phyloP scores from a whole-genome alignment of 768 basidiomycete genomes.

The Hygrophorus russula region DNA sequence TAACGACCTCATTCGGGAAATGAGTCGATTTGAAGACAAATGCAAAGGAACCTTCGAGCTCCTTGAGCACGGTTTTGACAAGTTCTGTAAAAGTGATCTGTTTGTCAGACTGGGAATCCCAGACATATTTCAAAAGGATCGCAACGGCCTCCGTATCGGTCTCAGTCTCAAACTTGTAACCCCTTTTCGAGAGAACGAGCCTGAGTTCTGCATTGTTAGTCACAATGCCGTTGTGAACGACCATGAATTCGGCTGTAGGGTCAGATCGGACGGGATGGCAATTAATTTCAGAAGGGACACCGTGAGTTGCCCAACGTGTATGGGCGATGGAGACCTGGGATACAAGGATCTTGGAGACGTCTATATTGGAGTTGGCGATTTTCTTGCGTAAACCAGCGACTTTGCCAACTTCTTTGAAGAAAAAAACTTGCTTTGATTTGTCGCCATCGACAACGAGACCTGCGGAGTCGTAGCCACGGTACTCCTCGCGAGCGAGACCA shows the following conservation, averaged over 20 bases:
- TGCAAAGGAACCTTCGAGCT: conserved; percentile 97
- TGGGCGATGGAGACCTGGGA: conserved; percentile 96
- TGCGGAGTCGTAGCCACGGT: conserved; percentile 97
- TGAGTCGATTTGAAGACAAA: conserved; percentile 97
- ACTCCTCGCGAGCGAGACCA: conserved; percentile 91
- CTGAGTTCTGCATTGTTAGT: conserved; percentile 87
- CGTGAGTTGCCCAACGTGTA: conserved; percentile 99
- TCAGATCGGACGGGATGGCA: conserved; percentile 94
- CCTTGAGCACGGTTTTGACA: conserved; percentile 92
- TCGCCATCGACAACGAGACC: conserved; percentile 89
- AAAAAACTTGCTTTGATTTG: conserved; percentile 59
- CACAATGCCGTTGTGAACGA: conserved; percentile 99
- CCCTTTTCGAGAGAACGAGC: conserved; percentile 89
- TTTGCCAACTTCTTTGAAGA: conserved; percentile 98
- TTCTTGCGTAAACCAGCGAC: conserved; percentile 87
- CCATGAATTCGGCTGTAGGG: conserved; percentile 66
- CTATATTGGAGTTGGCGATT: conserved; percentile 59
- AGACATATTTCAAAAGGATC: conserved; percentile 92
- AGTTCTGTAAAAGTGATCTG: conserved; percentile 81
- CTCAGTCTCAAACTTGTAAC: conserved; percentile 88
- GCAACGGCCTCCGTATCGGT: conserved; percentile 98
- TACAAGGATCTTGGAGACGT: conserved; percentile 67
- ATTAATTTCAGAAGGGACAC: conserved; percentile 76
- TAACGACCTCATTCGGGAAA: conserved; percentile 93
- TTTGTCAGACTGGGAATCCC: conserved; percentile 85